Base-by-base conservation (phyloP, 495 filamentous ascomycete species). In the Penicillium odoratum region DNA sequence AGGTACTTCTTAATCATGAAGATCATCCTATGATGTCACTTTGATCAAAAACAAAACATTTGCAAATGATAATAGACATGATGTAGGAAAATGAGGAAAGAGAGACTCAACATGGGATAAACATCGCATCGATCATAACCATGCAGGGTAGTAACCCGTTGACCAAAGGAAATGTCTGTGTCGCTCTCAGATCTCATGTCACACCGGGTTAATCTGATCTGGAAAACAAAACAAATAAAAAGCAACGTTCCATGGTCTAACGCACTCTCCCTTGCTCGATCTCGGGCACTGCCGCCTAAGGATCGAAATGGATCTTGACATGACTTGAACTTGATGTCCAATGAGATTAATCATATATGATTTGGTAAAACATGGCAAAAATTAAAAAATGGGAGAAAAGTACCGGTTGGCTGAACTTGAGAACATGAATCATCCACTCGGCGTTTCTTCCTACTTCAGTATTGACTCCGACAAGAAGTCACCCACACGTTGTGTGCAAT, bases 371-470 rank as follows among this genome's bases (percentile, higher is more conserved):
- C 7, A 33, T 33, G 31, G 9, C 21, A 10, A 33, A 33, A 33
- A 33, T 33, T 10, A 21, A 25, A 25, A 18, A 45, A 45, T 45
- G 1, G 4, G 6, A 25, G 11, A 6, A 10, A 46, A 25, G 26
- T 7, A 26, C 43, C 43, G 43, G 43, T 46, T 46, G 25, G 43
- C 43, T 18, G 21, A 21, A 21, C 21, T 2, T 21, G 21, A 21
- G 21, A 21, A 21, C 1, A 42, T 43, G 18, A 21, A 36, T 40
- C 31, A 51, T 40, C n/a, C 31, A 42, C 48, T 42, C 36, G 33
- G 15, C 33, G 51, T 7, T 38, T 29, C 31, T 66, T 57, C 55
- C 58, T 38, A 18, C 61, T 67, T 60, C 33, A 63, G 58, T 48
- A 60, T 38, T 45, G 11, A 31, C 48, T 55, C 63, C 56, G 63